phyloP scores from a whole-genome alignment of 371 early-diverging fungal genomes.

The Dinochytrium kinnereticum region DNA sequence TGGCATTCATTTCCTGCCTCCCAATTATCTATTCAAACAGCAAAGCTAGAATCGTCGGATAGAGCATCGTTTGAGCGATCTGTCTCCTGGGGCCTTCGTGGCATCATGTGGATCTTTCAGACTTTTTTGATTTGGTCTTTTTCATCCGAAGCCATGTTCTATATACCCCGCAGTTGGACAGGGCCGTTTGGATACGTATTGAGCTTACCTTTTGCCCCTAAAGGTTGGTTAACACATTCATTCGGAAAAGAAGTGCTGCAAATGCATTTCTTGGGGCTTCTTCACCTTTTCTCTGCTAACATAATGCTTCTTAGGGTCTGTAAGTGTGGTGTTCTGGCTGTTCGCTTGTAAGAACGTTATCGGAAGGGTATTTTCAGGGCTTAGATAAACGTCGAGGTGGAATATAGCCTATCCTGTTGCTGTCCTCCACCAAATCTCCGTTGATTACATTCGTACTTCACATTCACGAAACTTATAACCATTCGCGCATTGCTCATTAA shows the following conservation, averaged over 20 bases:
- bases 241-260: too few species aligned
- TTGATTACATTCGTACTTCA: too few species aligned
- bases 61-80: slow-evolving; percentile 80
- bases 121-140: slow-evolving; percentile 70
- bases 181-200: slow-evolving; percentile 76
- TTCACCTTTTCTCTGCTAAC: too few species aligned
- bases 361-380: too few species aligned
- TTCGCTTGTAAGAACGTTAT: slow-evolving; percentile 70
- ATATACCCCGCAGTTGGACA: slow-evolving; percentile 82
- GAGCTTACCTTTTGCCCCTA: slow-evolving; percentile 80
- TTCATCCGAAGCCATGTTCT: slow-evolving; percentile 77
- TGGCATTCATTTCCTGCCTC: too few species aligned
- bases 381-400: too few species aligned
- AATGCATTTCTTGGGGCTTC: too few species aligned
- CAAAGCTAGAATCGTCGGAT: slow-evolving; percentile 66
- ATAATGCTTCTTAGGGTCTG: slow-evolving; percentile 56
- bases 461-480: too few species aligned
- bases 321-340: slow-evolving; percentile 76
- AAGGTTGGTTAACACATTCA: slow-evolving; percentile 66
- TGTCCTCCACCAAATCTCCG: too few species aligned
- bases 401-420: not conserved
- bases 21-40: slow-evolving; percentile 45
- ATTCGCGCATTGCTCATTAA: too few species aligned
- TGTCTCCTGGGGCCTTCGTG: slow-evolving; percentile 74
- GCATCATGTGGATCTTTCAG: slow-evolving; percentile 73